Base-by-base conservation (phyloP, 306 rosid genomes). In the Rubus idaeus region DNA sequence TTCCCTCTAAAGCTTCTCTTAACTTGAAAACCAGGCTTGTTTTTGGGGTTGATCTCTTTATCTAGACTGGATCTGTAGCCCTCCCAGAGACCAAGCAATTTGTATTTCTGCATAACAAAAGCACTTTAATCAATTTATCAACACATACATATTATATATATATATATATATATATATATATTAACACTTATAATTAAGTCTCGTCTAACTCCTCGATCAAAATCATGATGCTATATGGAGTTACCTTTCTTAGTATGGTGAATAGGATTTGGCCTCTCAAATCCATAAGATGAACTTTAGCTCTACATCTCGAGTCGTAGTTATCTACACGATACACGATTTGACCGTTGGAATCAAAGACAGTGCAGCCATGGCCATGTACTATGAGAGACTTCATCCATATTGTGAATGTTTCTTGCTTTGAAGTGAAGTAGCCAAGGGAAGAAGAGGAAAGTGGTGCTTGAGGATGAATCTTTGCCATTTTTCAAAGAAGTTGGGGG, bases 301-400 rank as follows among this genome's bases (percentile, higher is more conserved):
- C 79, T 73, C 86, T 84, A 10, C 76, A 66, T 2, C 53, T 88
- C 81, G 77, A 66, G 71, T 84, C 82, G 75, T 89, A 89, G 78
- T 89, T 91, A 77, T 91, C 97, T 44, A 88, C 95, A 0, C 97
- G 81, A 76, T 82, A 91, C 50, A 87, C 71, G 55, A 91, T 85
- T 77, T 85, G 79, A 26, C 97, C 97, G 10, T 83, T 79, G 0
- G 93, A 85, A 79, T 89, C 90, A 68, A 88, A 91, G 23, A 87
- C 90, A 1, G 97, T 86, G 39, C 97, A 91, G 0, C 97, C 97
- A 14, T 86, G 86, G 64, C 95, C 86, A 40, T 81, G 84, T 4
- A 85, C 71, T 5, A 91, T 86, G 6, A 89, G 87, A 62, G 97
- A 89, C 58, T 89, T 91, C 97, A 89, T 89, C 97, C 97, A 91